A percentile compares a stretch with the other conserved stretches of the same genome.
Conservation (phyloP, 1,139 yeast genomes). For the Geotrichum europaeum region DNA sequence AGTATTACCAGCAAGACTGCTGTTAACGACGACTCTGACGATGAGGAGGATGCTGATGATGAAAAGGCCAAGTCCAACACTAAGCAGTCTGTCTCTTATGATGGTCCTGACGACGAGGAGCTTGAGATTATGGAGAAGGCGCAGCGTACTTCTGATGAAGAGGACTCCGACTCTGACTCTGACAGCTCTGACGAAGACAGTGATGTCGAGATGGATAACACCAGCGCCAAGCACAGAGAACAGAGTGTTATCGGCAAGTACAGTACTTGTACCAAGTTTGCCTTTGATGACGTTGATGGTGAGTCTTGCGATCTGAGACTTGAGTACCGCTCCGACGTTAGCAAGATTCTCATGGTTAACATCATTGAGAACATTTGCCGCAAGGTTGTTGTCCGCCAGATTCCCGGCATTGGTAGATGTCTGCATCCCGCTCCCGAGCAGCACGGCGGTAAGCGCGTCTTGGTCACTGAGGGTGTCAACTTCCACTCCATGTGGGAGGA, state of each 20-base stretch:
- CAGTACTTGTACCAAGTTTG: constrained; percentile 66
- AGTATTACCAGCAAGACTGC: constrained; percentile 26
- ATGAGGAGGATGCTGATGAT: constrained; percentile 68
- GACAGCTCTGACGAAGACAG: constrained; percentile 30
- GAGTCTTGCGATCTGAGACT: constrained; percentile 90
- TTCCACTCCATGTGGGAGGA: constrained; percentile 98
- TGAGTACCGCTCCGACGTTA: constrained; percentile 78
- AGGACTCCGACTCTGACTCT: constrained; percentile 38
- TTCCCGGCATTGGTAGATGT: constrained; percentile 88
- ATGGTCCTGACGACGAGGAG: constrained; percentile 92
- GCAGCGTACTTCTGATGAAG: constrained; percentile 37
- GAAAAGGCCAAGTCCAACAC: constrained; percentile 54
- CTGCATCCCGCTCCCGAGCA: constrained; percentile 72
- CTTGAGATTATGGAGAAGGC: constrained; percentile 80
- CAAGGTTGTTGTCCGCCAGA: constrained; percentile 86
- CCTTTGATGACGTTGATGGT: constrained; percentile 84
- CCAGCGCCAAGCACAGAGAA: constrained; percentile 71
- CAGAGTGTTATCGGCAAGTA: constrained; percentile 70
- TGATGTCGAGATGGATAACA: constrained; percentile 30
- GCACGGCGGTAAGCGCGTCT: constrained; percentile 47
- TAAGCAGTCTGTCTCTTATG: constrained; percentile 87
- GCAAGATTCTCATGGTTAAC: constrained; percentile 95
- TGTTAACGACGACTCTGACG: constrained; percentile 38
- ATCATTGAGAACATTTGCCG: constrained; percentile 90
- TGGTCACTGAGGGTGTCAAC: constrained; percentile 97